A percentile compares a stretch with the other conserved stretches of the same genome.
phyloP scores from a whole-genome alignment of 2,329 filamentous ascomycete genomes.

The Arthrobotrys pseudoclavata region DNA sequence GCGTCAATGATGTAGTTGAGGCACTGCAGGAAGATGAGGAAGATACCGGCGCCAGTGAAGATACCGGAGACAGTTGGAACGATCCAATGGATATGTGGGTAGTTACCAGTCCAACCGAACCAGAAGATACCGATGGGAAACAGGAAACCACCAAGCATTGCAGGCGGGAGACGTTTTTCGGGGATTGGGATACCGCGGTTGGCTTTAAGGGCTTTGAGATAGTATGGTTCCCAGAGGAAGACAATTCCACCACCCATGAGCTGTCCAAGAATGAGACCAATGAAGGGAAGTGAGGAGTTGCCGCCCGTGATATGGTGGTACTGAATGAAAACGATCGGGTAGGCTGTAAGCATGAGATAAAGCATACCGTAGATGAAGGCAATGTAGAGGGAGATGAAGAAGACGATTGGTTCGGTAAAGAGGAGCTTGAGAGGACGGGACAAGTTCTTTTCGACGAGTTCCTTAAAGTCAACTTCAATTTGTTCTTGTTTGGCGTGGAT shows the following conservation, averaged over 20 bases:
- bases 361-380: constrained; percentile 82
- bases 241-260: constrained; percentile 77
- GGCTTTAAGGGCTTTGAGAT: constrained; percentile 76
- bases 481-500: constrained; percentile 80
- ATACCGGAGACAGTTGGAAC: constrained; percentile 67
- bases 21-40: constrained; percentile 69
- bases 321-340: constrained; percentile 82
- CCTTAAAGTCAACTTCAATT: constrained; percentile 76
- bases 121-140: constrained; percentile 69
- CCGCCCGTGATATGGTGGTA: constrained; percentile 78
- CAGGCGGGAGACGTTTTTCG: constrained; percentile 76
- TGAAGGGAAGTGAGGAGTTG: constrained; percentile 75
- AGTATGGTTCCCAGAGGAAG: constrained; percentile 75
- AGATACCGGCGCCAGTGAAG: constrained; percentile 67
- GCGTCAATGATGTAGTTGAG: constrained; percentile 69
- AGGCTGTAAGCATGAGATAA: constrained; percentile 88
- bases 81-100: constrained; percentile 66
- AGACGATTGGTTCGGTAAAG: constrained; percentile 78
- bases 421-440: constrained; percentile 76
- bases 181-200: constrained; percentile 77
- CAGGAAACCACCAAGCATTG: constrained; percentile 70
- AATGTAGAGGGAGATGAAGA: constrained; percentile 78
- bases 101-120: constrained; percentile 71
- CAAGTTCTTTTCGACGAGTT: constrained; percentile 74
- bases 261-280: constrained; percentile 84